Evolutionary conservation across 2,329 filamentous ascomycete species (phyloP).

Genomic region (Xylaria sp.): DNA sequence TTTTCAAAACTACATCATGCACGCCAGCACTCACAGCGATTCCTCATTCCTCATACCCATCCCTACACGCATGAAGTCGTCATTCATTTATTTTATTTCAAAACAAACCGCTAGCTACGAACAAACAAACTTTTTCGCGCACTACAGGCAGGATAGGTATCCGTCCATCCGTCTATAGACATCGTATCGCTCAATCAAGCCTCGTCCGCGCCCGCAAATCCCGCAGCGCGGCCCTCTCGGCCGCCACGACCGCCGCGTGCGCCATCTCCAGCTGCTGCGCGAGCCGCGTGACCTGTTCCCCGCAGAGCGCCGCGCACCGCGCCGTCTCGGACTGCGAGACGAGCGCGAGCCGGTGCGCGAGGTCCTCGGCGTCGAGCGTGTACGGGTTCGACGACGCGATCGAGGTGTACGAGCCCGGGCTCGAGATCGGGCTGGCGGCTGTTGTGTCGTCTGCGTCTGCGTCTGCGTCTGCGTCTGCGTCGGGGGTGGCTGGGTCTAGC

Average conservation of each 20-base stretch:
- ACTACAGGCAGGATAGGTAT: too few relatives aligned
- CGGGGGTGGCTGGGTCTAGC: neutral
- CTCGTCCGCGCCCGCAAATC: slow-evolving; percentile 2
- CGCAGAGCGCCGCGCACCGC: too few relatives aligned
- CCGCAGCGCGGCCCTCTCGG: slow-evolving; percentile 14
- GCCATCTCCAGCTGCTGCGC: neutral
- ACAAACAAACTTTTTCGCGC: too few relatives aligned
- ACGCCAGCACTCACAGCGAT: too few relatives aligned
- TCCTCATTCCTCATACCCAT: too few relatives aligned
- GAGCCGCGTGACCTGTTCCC: neutral
- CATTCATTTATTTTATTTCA: too few relatives aligned
- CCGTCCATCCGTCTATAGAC: too few relatives aligned
- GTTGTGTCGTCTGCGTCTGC: too few relatives aligned
- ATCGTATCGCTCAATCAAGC: neutral
- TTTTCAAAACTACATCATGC: too few relatives aligned
- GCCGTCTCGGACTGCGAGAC: neutral
- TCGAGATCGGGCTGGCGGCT: neutral
- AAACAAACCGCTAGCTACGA: too few relatives aligned
- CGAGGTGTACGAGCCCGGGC: slow-evolving; percentile 24
- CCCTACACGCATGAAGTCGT: too few relatives aligned
- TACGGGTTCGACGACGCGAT: slow-evolving; percentile 25
- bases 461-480: too few relatives aligned
- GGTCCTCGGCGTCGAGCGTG: neutral
- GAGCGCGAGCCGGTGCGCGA: neutral
- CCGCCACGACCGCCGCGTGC: slow-evolving; percentile 8